Percentiles rank a stretch among this genome's conserved stretches.
Evolutionary conservation across 2,329 filamentous ascomycete species (phyloP).

Genomic region (Hypoxylon sp.): DNA sequence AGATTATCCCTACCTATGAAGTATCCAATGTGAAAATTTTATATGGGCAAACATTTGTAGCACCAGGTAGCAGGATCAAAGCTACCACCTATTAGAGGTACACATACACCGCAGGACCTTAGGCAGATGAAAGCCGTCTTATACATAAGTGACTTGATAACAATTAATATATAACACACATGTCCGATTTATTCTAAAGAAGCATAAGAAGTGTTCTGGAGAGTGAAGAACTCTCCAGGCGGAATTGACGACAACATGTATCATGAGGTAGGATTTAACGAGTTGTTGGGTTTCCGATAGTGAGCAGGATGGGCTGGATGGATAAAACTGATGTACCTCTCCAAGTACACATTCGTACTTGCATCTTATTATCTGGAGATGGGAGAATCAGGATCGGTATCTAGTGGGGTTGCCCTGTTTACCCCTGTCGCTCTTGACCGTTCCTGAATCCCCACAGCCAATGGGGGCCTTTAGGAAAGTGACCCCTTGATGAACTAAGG

Average conservation of each 20-base stretch:
- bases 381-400: constrained; percentile 25
- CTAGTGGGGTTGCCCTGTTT: constrained; percentile 22
- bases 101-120: background rate
- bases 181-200: background rate
- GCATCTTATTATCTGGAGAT: constrained; percentile 16
- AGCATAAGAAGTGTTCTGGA: background rate
- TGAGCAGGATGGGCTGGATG: background rate
- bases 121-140: background rate
- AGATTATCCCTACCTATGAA: too few species aligned
- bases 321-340: background rate
- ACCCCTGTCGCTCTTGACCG: constrained; percentile 14
- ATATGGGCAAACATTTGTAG: background rate
- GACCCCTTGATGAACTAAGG: constrained; percentile 31
- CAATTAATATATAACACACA: background rate
- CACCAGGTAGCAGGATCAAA: background rate
- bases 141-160: too few species aligned
- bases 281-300: background rate
- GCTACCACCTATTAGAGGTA: background rate
- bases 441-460: constrained; percentile 33
- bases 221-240: background rate
- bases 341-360: constrained; percentile 2
- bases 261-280: background rate
- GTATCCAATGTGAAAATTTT: background rate
- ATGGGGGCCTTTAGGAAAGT: constrained; percentile 19
- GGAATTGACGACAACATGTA: background rate